Evolutionary conservation across 768 basidiomycete genomes (phyloP).

Genomic region (Clitopilus passeckerianus): DNA sequence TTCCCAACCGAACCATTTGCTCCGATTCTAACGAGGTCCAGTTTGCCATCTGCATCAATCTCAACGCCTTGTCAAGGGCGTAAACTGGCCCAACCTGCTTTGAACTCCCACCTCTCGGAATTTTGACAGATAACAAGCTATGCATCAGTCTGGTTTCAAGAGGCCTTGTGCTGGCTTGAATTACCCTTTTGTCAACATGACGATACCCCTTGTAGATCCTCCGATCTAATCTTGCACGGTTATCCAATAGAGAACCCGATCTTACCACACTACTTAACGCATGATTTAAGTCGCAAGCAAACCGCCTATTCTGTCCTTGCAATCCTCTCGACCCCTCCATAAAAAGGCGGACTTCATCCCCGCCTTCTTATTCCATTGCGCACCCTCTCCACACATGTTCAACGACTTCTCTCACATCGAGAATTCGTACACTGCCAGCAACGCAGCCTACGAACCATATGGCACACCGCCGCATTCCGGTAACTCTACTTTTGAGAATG

Average conservation of each 20-base stretch:
- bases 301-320: not conserved
- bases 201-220: slow-evolving; percentile 12
- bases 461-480: not conserved
- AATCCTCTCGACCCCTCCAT: not conserved
- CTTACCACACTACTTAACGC: slow-evolving; percentile 11
- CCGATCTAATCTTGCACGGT: slow-evolving; percentile 13
- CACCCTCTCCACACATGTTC: slow-evolving; percentile 2
- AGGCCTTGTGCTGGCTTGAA: not conserved
- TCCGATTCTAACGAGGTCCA: not conserved
- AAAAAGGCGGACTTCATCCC: slow-evolving; percentile 1
- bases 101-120: slow-evolving; percentile 3
- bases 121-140: slow-evolving; percentile 10
- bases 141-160: not conserved
- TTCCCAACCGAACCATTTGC: slow-evolving; percentile 7
- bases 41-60: slow-evolving; percentile 16
- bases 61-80: slow-evolving; percentile 8
- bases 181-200: slow-evolving; percentile 4
- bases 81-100: not conserved
- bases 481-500: not conserved
- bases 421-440: slow-evolving; percentile 9
- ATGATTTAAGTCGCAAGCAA: slow-evolving; percentile 12
- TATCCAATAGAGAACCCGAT: slow-evolving; percentile 8
- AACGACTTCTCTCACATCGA: slow-evolving; percentile 9
- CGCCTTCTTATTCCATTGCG: slow-evolving; percentile 2
- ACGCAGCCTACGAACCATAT: slow-evolving; percentile 1